Conservation (phyloP, 1,284 basidiomycete species). For the Leccinum pachyderme region DNA sequence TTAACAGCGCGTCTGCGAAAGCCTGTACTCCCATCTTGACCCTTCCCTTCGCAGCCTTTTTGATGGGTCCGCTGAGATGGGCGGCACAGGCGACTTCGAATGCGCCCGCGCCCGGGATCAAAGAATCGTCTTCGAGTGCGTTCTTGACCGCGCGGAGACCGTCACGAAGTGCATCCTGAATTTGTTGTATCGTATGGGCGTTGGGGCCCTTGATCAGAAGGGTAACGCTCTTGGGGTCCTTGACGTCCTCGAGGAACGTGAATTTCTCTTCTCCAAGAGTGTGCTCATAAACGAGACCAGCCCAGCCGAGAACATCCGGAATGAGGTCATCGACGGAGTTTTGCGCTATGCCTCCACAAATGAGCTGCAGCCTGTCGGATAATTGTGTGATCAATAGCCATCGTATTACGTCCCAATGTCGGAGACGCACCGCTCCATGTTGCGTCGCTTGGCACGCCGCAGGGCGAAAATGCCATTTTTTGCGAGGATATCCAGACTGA, state of each 20-base stretch:
- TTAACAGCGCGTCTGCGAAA: slow-evolving; percentile 91
- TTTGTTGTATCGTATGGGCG: slow-evolving; percentile 93
- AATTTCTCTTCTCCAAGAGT: slow-evolving; percentile 99
- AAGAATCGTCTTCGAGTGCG: slow-evolving; percentile 85
- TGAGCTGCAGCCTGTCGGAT: slow-evolving; percentile 74
- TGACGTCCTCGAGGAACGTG: slow-evolving; percentile 97
- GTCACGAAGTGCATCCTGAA: slow-evolving; percentile 96
- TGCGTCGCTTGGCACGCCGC: slow-evolving; percentile 93
- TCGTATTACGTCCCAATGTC: slow-evolving; percentile 27
- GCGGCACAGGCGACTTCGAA: slow-evolving; percentile 95
- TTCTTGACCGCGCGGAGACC: slow-evolving; percentile 97
- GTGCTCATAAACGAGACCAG: slow-evolving; percentile 98
- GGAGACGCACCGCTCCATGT: slow-evolving; percentile 83
- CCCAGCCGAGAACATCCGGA: slow-evolving; percentile 92
- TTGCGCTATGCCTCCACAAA: slow-evolving; percentile 94
- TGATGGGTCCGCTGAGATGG: slow-evolving; percentile 77
- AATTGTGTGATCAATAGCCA: slow-evolving; percentile 15
- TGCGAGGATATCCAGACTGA: slow-evolving; percentile 93
- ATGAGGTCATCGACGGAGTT: slow-evolving; percentile 97
- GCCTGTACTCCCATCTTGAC: slow-evolving; percentile 98
- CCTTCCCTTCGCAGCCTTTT: slow-evolving; percentile 90
- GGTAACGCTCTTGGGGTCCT: slow-evolving; percentile 95
- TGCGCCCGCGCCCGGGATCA: slow-evolving; percentile 95
- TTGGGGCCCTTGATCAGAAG: slow-evolving; percentile 99
- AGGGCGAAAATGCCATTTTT: slow-evolving; percentile 97